Percentiles rank a stretch among this genome's conserved stretches.
Conservation (phyloP, 2,329 filamentous ascomycete species). For the Penicillium frequentans region DNA sequence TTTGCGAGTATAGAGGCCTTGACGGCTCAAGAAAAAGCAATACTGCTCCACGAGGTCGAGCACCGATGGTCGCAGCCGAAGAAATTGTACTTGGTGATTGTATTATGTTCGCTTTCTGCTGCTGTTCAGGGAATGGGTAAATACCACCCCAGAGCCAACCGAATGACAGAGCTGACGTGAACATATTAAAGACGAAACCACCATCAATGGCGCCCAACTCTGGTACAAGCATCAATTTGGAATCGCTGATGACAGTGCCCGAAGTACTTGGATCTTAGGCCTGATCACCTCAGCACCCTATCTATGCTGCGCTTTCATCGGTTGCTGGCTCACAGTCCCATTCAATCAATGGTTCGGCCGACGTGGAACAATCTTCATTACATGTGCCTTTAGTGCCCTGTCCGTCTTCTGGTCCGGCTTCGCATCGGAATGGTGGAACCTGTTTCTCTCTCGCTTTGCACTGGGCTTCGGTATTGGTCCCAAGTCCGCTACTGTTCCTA, state of each 20-base stretch:
- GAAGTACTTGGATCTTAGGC: slow-evolving; percentile 61
- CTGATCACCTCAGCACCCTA: slow-evolving; percentile 60
- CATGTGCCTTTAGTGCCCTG: slow-evolving; percentile 67
- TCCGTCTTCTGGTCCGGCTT: slow-evolving; percentile 61
- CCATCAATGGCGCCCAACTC: slow-evolving; percentile 67
- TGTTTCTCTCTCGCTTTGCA: slow-evolving; percentile 69
- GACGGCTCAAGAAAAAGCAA: slow-evolving; percentile 57
- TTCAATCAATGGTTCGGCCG: slow-evolving; percentile 70
- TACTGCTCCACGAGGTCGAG: slow-evolving; percentile 61
- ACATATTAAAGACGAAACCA: slow-evolving; percentile 59
- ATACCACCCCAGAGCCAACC: slow-evolving; percentile 6
- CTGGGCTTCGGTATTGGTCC: slow-evolving; percentile 77
- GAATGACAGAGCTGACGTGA: not conserved
- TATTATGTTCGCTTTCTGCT: slow-evolving; percentile 66
- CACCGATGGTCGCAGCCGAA: slow-evolving; percentile 69
- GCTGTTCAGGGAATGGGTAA: slow-evolving; percentile 68
- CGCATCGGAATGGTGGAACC: slow-evolving; percentile 69
- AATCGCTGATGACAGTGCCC: slow-evolving; percentile 51
- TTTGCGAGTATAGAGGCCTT: slow-evolving; percentile 55
- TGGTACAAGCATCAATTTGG: slow-evolving; percentile 65
- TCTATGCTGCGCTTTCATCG: slow-evolving; percentile 66
- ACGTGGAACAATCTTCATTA: slow-evolving; percentile 73
- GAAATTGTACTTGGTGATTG: slow-evolving; percentile 65
- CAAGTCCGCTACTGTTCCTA: slow-evolving; percentile 72
- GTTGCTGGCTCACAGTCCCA: slow-evolving; percentile 73